These are phyloP conservation scores for Lentinula guzmanii DNA, from an alignment of 768 basidiomycete genomes.

Conservation along the genomic window DNA sequence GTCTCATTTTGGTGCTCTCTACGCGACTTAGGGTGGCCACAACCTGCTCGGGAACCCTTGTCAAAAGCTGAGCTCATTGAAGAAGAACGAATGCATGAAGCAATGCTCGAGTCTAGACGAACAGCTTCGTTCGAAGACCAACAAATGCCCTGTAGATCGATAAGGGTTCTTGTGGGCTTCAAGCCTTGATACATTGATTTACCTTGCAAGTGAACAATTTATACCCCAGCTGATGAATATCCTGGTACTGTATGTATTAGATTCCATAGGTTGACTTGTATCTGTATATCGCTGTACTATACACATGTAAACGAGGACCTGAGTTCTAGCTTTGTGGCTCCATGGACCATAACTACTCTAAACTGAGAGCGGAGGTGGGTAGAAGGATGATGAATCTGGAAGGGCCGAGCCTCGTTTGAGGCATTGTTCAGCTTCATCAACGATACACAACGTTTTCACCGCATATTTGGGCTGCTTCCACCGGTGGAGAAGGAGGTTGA, in stretches of 20 bases:
- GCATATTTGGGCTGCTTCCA: too few species aligned
- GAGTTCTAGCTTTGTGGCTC: too few species aligned
- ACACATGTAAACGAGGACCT: background rate
- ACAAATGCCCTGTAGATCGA: constrained; percentile 49
- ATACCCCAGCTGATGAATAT: background rate
- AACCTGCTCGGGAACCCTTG: constrained; percentile 55
- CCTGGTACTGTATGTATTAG: background rate
- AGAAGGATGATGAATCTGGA: too few species aligned
- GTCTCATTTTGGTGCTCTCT: constrained; percentile 61
- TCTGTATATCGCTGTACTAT: background rate
- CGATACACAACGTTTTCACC: too few species aligned
- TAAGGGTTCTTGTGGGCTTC: constrained; percentile 57
- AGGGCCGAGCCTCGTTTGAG: too few species aligned
- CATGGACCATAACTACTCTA: too few species aligned
- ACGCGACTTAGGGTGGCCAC: constrained; percentile 49
- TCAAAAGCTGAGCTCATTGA: constrained; percentile 67
- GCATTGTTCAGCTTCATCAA: too few species aligned
- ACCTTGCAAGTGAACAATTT: background rate
- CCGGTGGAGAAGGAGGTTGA: too few species aligned
- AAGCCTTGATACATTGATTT: constrained; percentile 26
- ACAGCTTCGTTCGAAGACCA: constrained; percentile 47
- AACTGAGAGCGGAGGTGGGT: too few species aligned
- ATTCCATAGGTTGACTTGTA: background rate
- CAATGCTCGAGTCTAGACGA: constrained; percentile 53
- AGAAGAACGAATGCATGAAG: constrained; percentile 55